Base-by-base conservation (phyloP, 2,329 filamentous ascomycete species). In the Didymella glomerata region DNA sequence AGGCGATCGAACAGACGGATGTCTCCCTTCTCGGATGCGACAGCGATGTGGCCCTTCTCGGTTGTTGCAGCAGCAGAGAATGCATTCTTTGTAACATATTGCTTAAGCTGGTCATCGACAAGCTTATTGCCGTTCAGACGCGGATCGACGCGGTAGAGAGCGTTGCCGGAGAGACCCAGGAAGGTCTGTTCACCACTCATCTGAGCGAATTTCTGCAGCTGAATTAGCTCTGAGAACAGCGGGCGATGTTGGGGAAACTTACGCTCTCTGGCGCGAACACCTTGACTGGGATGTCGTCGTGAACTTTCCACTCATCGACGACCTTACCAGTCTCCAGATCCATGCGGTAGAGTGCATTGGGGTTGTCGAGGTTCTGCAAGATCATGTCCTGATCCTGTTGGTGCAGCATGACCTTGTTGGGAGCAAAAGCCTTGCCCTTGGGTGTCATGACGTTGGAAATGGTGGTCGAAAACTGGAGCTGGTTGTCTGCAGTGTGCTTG, bases 321-420 rank as follows among this genome's bases (percentile, higher is more conserved):
- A 99, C 91, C 80, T 97, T 98, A 67, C 95, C 95, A 68, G 96
- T 96, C 77, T 99, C 94, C 44, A 99, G 84, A 79, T 99, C 95
- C 95, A 99, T 98, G 45, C 92, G 91, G 77, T 93, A 99, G 1
- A 99, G 85, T 50, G 92, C 93, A 80, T 97, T 94, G 1, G 94
- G 92, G 65, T 98, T 90, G 50, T 88, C 80, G 25, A 77, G 83
- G 68, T 96, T 93, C 76, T 97, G 93, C 57, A 97, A 79, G 61
- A 97, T 91, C 85, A 97, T 89, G 72, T 96, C 92, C 45, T 88
- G 85, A 79, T 97, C 93, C 76, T 95, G 92, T 28, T 91, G 90
- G 74, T 97, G 93, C 47, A 97, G 83, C 93, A 97, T 97, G 71
- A 97, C 92, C 81, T 97, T 99, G 81, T 92, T 96, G 7, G 95